Evolutionary conservation across 805 yeast species (phyloP), one percentile per base, ranked within the genome.

Genomic region (Metschnikowia bowlesiae): DNA sequence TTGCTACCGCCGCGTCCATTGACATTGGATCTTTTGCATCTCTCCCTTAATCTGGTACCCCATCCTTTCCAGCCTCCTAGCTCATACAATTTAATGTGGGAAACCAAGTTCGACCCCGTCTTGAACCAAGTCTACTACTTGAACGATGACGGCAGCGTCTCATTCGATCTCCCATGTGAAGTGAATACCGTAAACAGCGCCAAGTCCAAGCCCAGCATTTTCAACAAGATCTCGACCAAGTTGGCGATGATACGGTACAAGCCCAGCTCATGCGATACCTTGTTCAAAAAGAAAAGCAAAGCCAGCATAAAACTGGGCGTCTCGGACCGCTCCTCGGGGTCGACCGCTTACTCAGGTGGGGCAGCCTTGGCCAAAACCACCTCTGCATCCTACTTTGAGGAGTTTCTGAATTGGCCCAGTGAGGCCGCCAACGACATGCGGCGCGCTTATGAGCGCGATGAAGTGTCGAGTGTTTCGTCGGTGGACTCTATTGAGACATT

Each of bases 401-500:
- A 31, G 9, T 5, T 13, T 30, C 22, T 35, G 14, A 22, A 11
- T 10, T 40, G 39, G 49, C 22, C 14, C 39, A 13, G 10, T 4
- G 10, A 36, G 5, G 16, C 28, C 8, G 28, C 34, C 22, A 14
- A 69, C 11, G 58, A 55, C 36, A 59, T 59, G 46, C 48, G 49
- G 41, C 45, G 49, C 30, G 49, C 54, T 34, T 51, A 46, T 32
- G 44, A 31, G 13, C 56, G 31, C 55, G 59, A 59, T 58, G 63
- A 60, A 18, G 26, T 52, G 33, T 55, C 52, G 22, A 61, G 66
- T 9, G 57, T 60, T 3, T 51, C 57, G 38, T 57, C 65, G 1
- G 54, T 51, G 16, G 64, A 66, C 36, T 61, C 66, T 11, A 62
- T 66, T 44, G 67, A 61, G 39, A 56, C 63, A 1, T 63, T 57